Conservation (phyloP, 2,329 filamentous ascomycete genomes). For the Lachnellula cervina region DNA sequence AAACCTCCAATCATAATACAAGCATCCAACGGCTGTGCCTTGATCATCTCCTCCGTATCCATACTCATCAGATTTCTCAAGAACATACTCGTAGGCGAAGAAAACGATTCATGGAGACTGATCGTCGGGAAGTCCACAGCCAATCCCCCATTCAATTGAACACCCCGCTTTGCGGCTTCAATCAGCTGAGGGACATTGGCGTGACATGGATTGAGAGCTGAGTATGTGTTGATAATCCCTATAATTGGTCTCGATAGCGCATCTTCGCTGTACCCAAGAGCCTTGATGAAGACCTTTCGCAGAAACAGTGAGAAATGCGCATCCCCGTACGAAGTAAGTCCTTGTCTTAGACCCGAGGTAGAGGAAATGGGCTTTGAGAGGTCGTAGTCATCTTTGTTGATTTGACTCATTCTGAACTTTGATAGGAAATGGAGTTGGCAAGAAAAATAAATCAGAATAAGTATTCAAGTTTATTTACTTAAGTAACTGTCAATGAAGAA, state of each 20-base stretch:
- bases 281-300: conserved; percentile 73
- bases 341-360: conserved; percentile 53
- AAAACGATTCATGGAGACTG: conserved; percentile 64
- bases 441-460: too few species aligned
- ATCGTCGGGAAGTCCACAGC: conserved; percentile 72
- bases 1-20: conserved; percentile 62
- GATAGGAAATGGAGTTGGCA: background rate
- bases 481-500: background rate
- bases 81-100: conserved; percentile 70
- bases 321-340: conserved; percentile 66
- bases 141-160: conserved; percentile 62
- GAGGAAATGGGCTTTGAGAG: conserved; percentile 49
- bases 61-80: conserved; percentile 71
- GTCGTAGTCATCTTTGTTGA: conserved; percentile 47
- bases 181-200: conserved; percentile 67
- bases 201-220: conserved; percentile 70
- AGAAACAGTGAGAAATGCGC: conserved; percentile 71
- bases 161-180: conserved; percentile 63
- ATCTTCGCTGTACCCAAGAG: conserved; percentile 67
- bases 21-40: conserved; percentile 65
- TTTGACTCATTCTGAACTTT: background rate
- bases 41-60: conserved; percentile 76
- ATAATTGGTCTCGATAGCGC: conserved; percentile 65
- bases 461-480: background rate
- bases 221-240: conserved; percentile 71